phyloP scores from a whole-genome alignment of 306 rosid genomes.

The Ormosia emarginata region DNA sequence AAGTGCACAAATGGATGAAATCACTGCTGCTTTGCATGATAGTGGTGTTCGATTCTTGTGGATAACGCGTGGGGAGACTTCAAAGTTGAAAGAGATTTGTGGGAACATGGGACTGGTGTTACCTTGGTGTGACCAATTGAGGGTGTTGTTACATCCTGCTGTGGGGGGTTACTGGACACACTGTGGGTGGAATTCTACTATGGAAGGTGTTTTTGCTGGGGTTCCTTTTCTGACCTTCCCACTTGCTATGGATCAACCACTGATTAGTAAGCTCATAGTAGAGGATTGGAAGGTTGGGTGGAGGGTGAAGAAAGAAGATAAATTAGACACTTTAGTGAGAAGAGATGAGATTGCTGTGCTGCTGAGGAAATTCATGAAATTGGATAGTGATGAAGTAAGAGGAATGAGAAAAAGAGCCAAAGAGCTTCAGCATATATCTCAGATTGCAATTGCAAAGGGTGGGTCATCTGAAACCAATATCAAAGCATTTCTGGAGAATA shows the following conservation, averaged over 20 bases:
- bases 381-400: constrained; percentile 29
- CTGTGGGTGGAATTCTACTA: constrained; percentile 61
- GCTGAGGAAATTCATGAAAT: constrained; percentile 41
- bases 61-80: constrained; percentile 35
- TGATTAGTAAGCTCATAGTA: constrained; percentile 33
- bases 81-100: constrained; percentile 27
- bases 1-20: constrained; percentile 47
- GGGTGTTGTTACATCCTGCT: constrained; percentile 46
- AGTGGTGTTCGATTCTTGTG: constrained; percentile 47
- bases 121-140: constrained; percentile 65
- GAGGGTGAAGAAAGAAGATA: constrained; percentile 41
- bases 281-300: constrained; percentile 61
- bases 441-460: constrained; percentile 22
- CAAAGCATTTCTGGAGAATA: constrained; percentile 28
- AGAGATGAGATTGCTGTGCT: constrained; percentile 31
- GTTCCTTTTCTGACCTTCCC: constrained; percentile 56
- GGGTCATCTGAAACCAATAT: constrained; percentile 42
- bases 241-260: constrained; percentile 40
- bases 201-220: constrained; percentile 55
- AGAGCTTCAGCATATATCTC: constrained; percentile 29
- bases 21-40: constrained; percentile 24
- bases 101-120: constrained; percentile 37
- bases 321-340: constrained; percentile 28
- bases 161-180: constrained; percentile 59
- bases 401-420: constrained; percentile 36